phyloP scores from a whole-genome alignment of 768 basidiomycete genomes.

The Amanita brunnescens region DNA sequence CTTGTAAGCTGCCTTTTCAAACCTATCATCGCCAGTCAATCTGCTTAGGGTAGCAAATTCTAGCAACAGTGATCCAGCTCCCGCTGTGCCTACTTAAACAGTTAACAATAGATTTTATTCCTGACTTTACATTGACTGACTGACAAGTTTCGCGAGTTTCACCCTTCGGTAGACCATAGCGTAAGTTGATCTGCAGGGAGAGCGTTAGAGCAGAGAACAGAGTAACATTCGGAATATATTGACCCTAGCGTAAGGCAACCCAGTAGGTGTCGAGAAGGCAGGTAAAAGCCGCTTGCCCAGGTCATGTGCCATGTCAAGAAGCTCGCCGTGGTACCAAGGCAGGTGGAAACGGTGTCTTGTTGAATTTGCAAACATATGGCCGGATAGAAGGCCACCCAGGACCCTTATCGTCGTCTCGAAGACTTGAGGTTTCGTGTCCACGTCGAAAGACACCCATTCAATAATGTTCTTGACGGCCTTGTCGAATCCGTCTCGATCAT shows the following conservation, averaged over 20 bases:
- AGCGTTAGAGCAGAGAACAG: constrained; percentile 3
- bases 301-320: constrained; percentile 76
- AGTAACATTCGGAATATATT: constrained; percentile 9
- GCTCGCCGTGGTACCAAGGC: constrained; percentile 79
- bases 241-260: constrained; percentile 88
- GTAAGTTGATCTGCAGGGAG: constrained; percentile 62
- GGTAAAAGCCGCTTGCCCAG: constrained; percentile 81
- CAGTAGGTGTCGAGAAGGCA: constrained; percentile 87
- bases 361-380: constrained; percentile 71
- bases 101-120: constrained; percentile 5
- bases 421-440: constrained; percentile 94
- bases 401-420: constrained; percentile 97
- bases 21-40: constrained; percentile 81
- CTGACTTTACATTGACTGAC: constrained; percentile 19
- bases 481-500: constrained; percentile 72
- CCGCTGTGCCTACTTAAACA: constrained; percentile 62
- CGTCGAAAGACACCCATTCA: constrained; percentile 80
- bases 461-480: constrained; percentile 79
- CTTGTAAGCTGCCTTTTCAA: constrained; percentile 81
- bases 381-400: constrained; percentile 82
- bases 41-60: constrained; percentile 93
- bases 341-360: constrained; percentile 61
- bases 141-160: constrained; percentile 83
- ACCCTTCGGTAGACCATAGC: constrained; percentile 64
- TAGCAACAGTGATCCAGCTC: constrained; percentile 85